These are phyloP conservation scores for sunflower (Helianthus annuus) DNA, from an alignment of 129 eudicot genomes.

Conservation along the genomic window HanXRQr2.0-SUNRISE NC_035445.2:142977101-142977600, in stretches of 20 bases:
- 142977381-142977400: slow-evolving; percentile 3
- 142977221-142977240: neutral
- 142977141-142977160: slow-evolving; percentile 8
- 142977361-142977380: neutral
- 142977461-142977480: neutral
- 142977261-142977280: too few species aligned
- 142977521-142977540: slow-evolving; percentile 6
- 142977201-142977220: slow-evolving; percentile 7
- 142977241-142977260: neutral
- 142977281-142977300: slow-evolving; percentile 6
- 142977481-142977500: slow-evolving; percentile 3
- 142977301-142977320: neutral
- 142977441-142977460: neutral
- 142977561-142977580: neutral
- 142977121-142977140: slow-evolving; percentile 25
- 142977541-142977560: slow-evolving; percentile 8
- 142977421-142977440: neutral
- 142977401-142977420: neutral
- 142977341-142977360: too few species aligned
- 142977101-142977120: slow-evolving; percentile 2
- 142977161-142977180: slow-evolving; percentile 28
- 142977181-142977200: neutral
- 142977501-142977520: neutral
- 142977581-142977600: neutral
- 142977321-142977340: neutral